These are phyloP conservation scores for Cryptosporidium andersoni DNA, from an alignment of 169 alveolate genomes.

Conservation along the genomic window DNA sequence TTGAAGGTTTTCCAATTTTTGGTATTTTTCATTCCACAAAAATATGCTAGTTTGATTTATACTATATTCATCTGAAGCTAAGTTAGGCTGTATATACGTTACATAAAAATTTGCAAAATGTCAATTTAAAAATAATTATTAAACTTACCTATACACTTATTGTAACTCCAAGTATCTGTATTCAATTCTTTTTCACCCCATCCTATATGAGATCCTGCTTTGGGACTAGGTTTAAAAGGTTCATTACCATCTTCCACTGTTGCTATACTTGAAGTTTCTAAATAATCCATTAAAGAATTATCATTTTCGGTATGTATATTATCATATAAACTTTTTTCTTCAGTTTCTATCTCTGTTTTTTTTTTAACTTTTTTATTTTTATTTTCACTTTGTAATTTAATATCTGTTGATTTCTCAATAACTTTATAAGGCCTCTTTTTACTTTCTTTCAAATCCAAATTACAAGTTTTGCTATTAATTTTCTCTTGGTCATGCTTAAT, in stretches of 20 bases:
- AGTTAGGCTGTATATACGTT: background rate
- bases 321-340: background rate
- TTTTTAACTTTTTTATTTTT: background rate
- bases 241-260: slow-evolving; percentile 68
- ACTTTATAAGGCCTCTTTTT: background rate
- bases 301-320: background rate
- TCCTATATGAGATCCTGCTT: slow-evolving; percentile 34
- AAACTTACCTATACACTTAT: slow-evolving; percentile 46
- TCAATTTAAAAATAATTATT: background rate
- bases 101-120: background rate
- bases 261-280: slow-evolving; percentile 48
- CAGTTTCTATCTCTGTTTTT: background rate
- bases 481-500: too few relatives aligned
- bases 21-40: slow-evolving; percentile 54
- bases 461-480: background rate
- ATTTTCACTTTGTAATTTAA: too few relatives aligned
- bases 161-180: slow-evolving; percentile 2
- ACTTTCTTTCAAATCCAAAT: background rate
- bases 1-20: slow-evolving; percentile 21
- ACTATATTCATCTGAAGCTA: background rate
- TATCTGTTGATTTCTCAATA: too few relatives aligned
- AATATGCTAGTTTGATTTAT: slow-evolving; percentile 7
- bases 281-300: background rate
- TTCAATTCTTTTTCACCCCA: slow-evolving; percentile 61
- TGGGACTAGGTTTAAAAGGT: slow-evolving; percentile 31